These are phyloP conservation scores for Quercus gilva DNA, from an alignment of 306 rosid species.

Conservation along the genomic window DNA sequence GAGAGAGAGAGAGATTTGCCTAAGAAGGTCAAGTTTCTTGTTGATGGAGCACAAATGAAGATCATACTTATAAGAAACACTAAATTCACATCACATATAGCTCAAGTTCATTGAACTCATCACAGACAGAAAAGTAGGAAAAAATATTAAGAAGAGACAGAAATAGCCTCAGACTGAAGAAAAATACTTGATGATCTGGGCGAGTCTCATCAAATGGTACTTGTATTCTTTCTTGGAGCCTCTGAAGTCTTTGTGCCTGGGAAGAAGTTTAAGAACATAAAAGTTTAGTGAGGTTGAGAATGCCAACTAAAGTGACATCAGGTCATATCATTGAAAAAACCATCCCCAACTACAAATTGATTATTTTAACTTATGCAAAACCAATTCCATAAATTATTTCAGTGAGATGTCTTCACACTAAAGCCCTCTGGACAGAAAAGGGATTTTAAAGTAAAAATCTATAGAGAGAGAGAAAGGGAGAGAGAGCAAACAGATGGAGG, in stretches of 20 bases:
- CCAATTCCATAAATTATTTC: neutral
- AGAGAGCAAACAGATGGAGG: neutral
- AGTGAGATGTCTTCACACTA: neutral
- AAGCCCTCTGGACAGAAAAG: neutral
- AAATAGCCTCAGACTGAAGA: constrained; percentile 19
- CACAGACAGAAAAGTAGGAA: neutral
- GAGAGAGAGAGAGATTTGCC: neutral
- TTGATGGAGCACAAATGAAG: neutral
- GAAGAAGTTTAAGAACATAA: constrained; percentile 6
- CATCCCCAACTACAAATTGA: neutral
- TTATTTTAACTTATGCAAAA: neutral
- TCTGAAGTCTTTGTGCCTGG: constrained; percentile 79
- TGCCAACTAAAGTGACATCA: neutral
- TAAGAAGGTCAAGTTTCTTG: neutral
- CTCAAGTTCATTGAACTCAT: neutral
- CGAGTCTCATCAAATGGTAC: constrained; percentile 72
- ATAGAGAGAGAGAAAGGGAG: neutral
- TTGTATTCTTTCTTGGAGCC: constrained; percentile 78
- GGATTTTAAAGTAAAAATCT: neutral
- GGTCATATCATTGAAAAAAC: neutral
- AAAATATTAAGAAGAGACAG: neutral
- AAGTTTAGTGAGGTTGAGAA: neutral
- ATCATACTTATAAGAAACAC: neutral
- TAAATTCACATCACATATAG: neutral
- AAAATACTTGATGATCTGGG: constrained; percentile 75